Conservation (phyloP, 1,139 yeast genomes). For the Torulaspora pretoriensis region DNA sequence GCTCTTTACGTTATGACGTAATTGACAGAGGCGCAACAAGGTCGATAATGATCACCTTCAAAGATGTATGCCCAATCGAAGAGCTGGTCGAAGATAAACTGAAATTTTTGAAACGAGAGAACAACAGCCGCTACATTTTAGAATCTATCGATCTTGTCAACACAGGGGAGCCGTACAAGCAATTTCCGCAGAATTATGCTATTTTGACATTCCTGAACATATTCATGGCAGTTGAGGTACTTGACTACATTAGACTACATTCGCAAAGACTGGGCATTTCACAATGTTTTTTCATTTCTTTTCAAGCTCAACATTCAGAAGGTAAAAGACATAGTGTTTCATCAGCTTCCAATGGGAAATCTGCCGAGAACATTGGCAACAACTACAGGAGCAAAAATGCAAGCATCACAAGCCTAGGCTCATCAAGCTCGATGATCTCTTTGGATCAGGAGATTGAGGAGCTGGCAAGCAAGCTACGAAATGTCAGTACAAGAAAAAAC, state of each 20-base stretch:
- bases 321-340: slow-evolving; percentile 43
- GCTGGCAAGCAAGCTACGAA: slow-evolving; percentile 15
- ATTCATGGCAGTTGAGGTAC: slow-evolving; percentile 78
- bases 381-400: slow-evolving; percentile 13
- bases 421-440: slow-evolving; percentile 17
- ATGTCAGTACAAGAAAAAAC: slow-evolving; percentile 12
- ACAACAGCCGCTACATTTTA: slow-evolving; percentile 53
- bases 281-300: slow-evolving; percentile 58
- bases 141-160: slow-evolving; percentile 63
- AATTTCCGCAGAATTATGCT: slow-evolving; percentile 50
- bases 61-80: slow-evolving; percentile 15
- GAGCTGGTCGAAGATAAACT: slow-evolving; percentile 51
- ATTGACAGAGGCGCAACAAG: slow-evolving; percentile 30
- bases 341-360: slow-evolving; percentile 18
- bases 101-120: slow-evolving; percentile 23
- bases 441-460: slow-evolving; percentile 14
- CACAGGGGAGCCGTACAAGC: slow-evolving; percentile 34
- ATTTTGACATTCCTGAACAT: slow-evolving; percentile 77
- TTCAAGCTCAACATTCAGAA: slow-evolving; percentile 43
- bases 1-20: slow-evolving; percentile 19
- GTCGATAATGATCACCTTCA: slow-evolving; percentile 28
- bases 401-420: slow-evolving; percentile 16
- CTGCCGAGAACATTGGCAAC: slow-evolving; percentile 5
- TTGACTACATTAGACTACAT: slow-evolving; percentile 55
- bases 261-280: slow-evolving; percentile 46